Evolutionary conservation across 768 basidiomycete genomes (phyloP).

Genomic region (Naganishia onofrii): DNA sequence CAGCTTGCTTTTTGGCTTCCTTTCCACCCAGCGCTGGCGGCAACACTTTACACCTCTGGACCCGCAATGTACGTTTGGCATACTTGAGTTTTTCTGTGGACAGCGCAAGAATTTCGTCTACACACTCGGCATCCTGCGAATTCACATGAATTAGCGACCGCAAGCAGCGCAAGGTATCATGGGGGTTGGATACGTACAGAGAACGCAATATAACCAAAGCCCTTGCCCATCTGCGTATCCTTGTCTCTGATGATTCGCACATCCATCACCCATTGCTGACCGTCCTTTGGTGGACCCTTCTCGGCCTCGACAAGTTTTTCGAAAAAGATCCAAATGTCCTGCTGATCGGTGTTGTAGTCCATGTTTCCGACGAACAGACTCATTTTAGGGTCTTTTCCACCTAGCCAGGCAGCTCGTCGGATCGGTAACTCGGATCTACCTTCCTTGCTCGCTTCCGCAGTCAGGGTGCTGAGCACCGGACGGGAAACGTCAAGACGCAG

Average conservation of each 20-base stretch:
- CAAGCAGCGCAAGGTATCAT: not conserved
- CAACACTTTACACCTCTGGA: slow-evolving; percentile 81
- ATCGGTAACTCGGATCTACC: slow-evolving; percentile 41
- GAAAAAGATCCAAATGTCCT: slow-evolving; percentile 81
- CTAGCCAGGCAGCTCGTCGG: slow-evolving; percentile 49
- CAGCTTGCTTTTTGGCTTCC: slow-evolving; percentile 29
- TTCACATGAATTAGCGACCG: not conserved
- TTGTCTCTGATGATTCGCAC: slow-evolving; percentile 87
- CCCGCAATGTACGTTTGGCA: slow-evolving; percentile 84
- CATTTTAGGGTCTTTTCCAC: slow-evolving; percentile 65
- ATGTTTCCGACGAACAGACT: slow-evolving; percentile 89
- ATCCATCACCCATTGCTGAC: slow-evolving; percentile 63
- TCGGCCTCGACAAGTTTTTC: slow-evolving; percentile 72
- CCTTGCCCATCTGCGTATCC: slow-evolving; percentile 90
- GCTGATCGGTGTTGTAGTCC: slow-evolving; percentile 86
- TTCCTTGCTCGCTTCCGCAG: slow-evolving; percentile 40
- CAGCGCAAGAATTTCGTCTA: slow-evolving; percentile 85
- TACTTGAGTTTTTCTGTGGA: slow-evolving; percentile 77
- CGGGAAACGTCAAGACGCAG: slow-evolving; percentile 74
- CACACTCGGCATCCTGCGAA: slow-evolving; percentile 77
- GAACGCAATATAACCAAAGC: slow-evolving; percentile 90
- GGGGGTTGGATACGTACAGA: slow-evolving; percentile 57
- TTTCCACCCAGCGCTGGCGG: slow-evolving; percentile 51
- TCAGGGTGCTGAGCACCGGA: slow-evolving; percentile 42
- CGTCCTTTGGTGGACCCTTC: slow-evolving; percentile 56